Conservation (phyloP, 2,329 filamentous ascomycete genomes). For the Fusarium globosum region DNA sequence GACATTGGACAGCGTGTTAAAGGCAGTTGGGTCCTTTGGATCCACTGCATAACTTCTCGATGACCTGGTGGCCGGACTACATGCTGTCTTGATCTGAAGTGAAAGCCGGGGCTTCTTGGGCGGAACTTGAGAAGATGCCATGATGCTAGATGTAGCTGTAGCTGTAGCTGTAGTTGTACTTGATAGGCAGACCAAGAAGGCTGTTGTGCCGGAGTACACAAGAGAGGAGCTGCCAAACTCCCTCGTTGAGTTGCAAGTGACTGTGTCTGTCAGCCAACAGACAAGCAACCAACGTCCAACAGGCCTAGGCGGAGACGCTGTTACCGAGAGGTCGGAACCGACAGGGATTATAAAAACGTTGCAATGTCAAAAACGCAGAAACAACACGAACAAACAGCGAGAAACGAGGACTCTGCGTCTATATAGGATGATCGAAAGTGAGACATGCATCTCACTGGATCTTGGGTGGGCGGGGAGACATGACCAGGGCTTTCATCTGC, state of each 20-base stretch:
- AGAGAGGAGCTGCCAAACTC: slow-evolving; percentile 8
- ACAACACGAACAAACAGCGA: slow-evolving; percentile 30
- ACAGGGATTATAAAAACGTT: slow-evolving; percentile 40
- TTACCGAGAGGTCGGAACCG: slow-evolving; percentile 40
- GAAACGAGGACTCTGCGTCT: slow-evolving; percentile 44
- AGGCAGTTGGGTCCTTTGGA: slow-evolving; percentile 69
- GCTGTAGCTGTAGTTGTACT: slow-evolving; percentile 6
- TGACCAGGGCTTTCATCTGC: slow-evolving; percentile 14
- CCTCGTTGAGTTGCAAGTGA: slow-evolving; percentile 13
- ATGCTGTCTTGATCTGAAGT: slow-evolving; percentile 63
- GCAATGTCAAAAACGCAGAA: slow-evolving; percentile 35
- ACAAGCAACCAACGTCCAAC: slow-evolving; percentile 28
- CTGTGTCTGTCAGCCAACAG: slow-evolving; percentile 35
- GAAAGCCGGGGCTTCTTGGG: slow-evolving; percentile 67
- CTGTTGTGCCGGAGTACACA: slow-evolving; percentile 1
- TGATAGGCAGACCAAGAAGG: background rate
- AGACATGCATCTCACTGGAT: slow-evolving; percentile 26
- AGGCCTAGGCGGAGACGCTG: slow-evolving; percentile 29
- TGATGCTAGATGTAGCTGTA: slow-evolving; percentile 37
- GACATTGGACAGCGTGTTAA: slow-evolving; percentile 74
- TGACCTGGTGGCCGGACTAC: slow-evolving; percentile 52
- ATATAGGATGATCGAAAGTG: slow-evolving; percentile 41
- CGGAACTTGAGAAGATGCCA: slow-evolving; percentile 53
- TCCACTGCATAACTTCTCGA: slow-evolving; percentile 54
- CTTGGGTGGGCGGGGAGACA: slow-evolving; percentile 12